These are phyloP conservation scores for Lachancea lanzarotensis DNA, from an alignment of 805 yeast species.

Conservation along the genomic window DNA sequence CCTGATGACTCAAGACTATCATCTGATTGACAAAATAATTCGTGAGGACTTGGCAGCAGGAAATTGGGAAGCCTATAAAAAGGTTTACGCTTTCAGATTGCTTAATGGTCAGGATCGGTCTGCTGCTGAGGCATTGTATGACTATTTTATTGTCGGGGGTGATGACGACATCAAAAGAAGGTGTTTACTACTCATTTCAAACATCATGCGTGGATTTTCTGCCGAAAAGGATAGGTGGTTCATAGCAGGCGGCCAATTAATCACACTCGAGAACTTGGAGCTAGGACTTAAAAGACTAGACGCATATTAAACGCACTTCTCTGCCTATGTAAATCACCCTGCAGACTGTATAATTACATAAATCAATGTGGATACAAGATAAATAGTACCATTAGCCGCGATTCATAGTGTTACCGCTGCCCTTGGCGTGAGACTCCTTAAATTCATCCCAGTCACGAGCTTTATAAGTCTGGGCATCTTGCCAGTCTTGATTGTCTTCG, in stretches of 20 bases:
- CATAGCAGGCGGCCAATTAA: conserved; percentile 2
- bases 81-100: conserved; percentile 25
- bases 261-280: conserved; percentile 26
- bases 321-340: no score
- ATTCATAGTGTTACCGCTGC: conserved; percentile 83
- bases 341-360: background rate
- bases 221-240: conserved; percentile 27
- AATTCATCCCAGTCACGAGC: conserved; percentile 91
- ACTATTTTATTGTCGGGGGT: conserved; percentile 12
- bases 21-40: conserved; percentile 23
- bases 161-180: conserved; percentile 13
- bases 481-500: conserved; percentile 55
- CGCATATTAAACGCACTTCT: background rate
- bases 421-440: conserved; percentile 76
- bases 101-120: conserved; percentile 25
- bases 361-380: background rate
- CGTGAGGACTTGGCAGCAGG: conserved; percentile 10
- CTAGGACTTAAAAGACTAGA: conserved; percentile 12
- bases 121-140: conserved; percentile 27
- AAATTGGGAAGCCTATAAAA: conserved; percentile 23
- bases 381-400: conserved; percentile 36
- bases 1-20: conserved; percentile 21
- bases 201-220: conserved; percentile 24
- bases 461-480: conserved; percentile 63
- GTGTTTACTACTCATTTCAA: conserved; percentile 23